Base-by-base conservation (phyloP, 2,329 filamentous ascomycete genomes). In the Chaetothyriales sp. region DNA sequence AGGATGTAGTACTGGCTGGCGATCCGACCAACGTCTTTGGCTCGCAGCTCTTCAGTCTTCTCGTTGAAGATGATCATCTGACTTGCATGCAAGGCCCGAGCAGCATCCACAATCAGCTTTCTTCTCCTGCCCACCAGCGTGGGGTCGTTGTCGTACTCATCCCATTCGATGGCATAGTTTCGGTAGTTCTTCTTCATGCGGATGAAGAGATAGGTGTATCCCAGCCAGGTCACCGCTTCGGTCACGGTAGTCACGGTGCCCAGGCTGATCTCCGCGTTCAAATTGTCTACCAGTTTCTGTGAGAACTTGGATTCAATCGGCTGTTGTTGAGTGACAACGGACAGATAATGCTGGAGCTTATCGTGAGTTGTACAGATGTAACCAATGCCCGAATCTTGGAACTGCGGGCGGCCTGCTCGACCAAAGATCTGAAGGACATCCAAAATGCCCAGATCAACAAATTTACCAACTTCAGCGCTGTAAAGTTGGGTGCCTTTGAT, bases 61-160 rank as follows among this genome's bases (percentile, higher is more conserved):
- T 96, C 92, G 58, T 98, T 95, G 72, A 90, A 98, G 51, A 98
- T 92, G 61, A 98, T 92, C 93, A 98, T 98, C 68, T 98, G 92
- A 59, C 86, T 94, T 62, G 89, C 78, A 63, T 95, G 89, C 44
- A 98, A 71, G 4, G 86, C 85, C 44, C 82, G 77, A 0, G 92
- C 92, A 20, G 92, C 92, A 60, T 94, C 83, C 44, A 94, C 88
- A 49, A 92, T 84, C 49, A 98, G 73, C 57, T 92, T 82, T 2
- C 89, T 80, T 48, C 92, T 80, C 58, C 90, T 77, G 62, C 92
- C 84, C 1, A 95, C 87, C 22, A 98, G 76, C 53, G 81, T 82
- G 0, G 88, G 89, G 61, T 98, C 92, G 59, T 96, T 85, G 28
- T 81, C 75, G 49, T 87, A 84, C 66, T 98, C 92, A 15, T 83